Percentiles rank a stretch among this genome's conserved stretches.
Conservation (phyloP, 306 rosid species). For the Albizia julibrissin region DNA sequence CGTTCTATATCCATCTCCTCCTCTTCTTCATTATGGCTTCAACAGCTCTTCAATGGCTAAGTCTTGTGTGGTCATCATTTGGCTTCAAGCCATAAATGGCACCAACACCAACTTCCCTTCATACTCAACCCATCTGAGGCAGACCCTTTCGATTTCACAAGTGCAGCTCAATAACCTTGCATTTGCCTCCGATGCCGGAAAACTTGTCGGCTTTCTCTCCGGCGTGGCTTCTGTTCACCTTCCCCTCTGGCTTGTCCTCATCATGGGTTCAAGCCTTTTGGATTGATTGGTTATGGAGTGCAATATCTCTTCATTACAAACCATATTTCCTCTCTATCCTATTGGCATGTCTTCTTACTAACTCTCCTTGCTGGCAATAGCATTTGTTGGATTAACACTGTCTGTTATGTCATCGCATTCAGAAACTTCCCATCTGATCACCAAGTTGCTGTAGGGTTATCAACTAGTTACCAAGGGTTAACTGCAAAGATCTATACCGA, state of each 20-base stretch:
- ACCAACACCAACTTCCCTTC: neutral
- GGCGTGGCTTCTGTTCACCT: neutral
- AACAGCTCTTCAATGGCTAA: neutral
- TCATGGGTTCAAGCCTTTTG: neutral
- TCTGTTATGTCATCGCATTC: neutral
- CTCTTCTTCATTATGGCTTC: neutral
- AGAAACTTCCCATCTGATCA: neutral
- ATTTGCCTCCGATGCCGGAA: neutral
- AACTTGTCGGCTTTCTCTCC: neutral
- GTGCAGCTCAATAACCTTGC: constrained; percentile 4
- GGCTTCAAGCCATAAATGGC: neutral
- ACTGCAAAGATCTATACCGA: neutral
- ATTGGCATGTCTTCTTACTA: neutral
- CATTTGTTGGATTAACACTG: neutral
- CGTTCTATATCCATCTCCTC: neutral
- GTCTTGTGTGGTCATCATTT: neutral
- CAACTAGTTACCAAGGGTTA: neutral
- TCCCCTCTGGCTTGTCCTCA: neutral
- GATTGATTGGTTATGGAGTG: neutral
- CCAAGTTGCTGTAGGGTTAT: neutral
- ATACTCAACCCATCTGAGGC: neutral
- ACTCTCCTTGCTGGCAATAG: neutral
- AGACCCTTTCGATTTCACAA: neutral
- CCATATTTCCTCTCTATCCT: neutral
- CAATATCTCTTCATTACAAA: neutral